Evolutionary conservation across 805 yeast genomes (phyloP).

Genomic region (Alloascoidea hylecoeti): DNA sequence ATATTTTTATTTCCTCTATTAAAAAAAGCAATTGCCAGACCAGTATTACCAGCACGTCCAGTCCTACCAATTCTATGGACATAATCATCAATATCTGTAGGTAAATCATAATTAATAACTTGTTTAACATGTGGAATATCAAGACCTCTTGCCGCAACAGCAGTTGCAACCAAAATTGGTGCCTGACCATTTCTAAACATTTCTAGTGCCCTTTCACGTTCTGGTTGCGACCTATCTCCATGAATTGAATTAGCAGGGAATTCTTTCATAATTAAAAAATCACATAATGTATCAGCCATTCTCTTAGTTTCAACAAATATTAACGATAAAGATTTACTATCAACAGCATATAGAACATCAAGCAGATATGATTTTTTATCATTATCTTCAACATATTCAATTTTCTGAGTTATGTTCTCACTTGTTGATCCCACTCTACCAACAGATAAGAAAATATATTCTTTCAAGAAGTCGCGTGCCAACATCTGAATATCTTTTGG

Average conservation of each 20-base stretch:
- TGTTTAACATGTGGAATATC: constrained; percentile 98
- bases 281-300: constrained; percentile 94
- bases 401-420: constrained; percentile 92
- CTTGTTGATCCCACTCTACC: constrained; percentile 99
- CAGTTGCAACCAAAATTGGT: constrained; percentile 95
- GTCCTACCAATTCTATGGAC: constrained; percentile 99
- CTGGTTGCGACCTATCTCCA: constrained; percentile 97
- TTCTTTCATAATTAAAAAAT: constrained; percentile 75
- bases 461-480: constrained; percentile 94
- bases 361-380: constrained; percentile 86
- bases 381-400: constrained; percentile 81
- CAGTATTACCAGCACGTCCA: constrained; percentile 99
- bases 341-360: constrained; percentile 69
- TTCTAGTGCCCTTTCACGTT: constrained; percentile 95
- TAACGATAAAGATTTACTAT: constrained; percentile 75
- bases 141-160: constrained; percentile 99
- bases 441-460: constrained; percentile 89
- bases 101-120: constrained; percentile 94
- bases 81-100: constrained; percentile 94
- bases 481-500: constrained; percentile 94
- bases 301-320: constrained; percentile 97
- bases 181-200: constrained; percentile 87
- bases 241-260: constrained; percentile 98
- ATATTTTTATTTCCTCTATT: constrained; percentile 90
- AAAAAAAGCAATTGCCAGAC: constrained; percentile 97